Base-by-base conservation (phyloP, 1,139 yeast genomes). In the Protomyces arabidopsidicola region DNA sequence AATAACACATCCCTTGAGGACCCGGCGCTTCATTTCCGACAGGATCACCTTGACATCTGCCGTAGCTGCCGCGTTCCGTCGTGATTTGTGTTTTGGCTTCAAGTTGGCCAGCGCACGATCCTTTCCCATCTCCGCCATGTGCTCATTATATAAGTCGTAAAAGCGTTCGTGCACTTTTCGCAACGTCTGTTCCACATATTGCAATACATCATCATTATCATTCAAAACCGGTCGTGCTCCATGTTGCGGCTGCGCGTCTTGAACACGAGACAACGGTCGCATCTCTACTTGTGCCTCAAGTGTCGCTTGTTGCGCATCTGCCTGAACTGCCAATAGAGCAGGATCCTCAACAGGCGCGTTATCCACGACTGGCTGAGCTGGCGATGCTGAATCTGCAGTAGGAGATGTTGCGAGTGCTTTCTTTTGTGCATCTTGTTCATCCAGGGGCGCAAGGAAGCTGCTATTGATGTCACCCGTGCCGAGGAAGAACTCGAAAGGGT, bases 391-490 rank as follows among this genome's bases (percentile, higher is more conserved):
- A 35, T 39, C 55, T n/a, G 56, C 45, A 12, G 45, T n/a, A 9
- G 63, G 35, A 16, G 20, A 9, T 12, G 48, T n/a, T 3, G 16
- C 14, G 20, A 34, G 42, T 42, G 27, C 39, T 8, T n/a, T 16
- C 22, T 18, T 34, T 18, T 24, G 14, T 3, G 54, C 54, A 20
- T 36, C 60, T 27, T 45, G 55, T 45, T 75, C 76, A 45, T 75
- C 76, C 31, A 76, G 60, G n/a, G 83, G 69, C 87, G 98, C 98
- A 66, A 93, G 77, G 72, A 90, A 90, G 69, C 91, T 87, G 24
- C 97, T 89, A 73, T 95, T 95, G 71, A 95, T 95, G 78, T 95
- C 99, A 39, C 99, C 99, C 67, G 93, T 90, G 10, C 98, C 98
- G 52, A 90, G 96, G 71, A 95, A 95, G 71, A 93, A 95, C 72